Evolutionary conservation across 2,329 filamentous ascomycete species (phyloP), one percentile per base, ranked within the genome.

Genomic region (Colletotrichum sp.): DNA sequence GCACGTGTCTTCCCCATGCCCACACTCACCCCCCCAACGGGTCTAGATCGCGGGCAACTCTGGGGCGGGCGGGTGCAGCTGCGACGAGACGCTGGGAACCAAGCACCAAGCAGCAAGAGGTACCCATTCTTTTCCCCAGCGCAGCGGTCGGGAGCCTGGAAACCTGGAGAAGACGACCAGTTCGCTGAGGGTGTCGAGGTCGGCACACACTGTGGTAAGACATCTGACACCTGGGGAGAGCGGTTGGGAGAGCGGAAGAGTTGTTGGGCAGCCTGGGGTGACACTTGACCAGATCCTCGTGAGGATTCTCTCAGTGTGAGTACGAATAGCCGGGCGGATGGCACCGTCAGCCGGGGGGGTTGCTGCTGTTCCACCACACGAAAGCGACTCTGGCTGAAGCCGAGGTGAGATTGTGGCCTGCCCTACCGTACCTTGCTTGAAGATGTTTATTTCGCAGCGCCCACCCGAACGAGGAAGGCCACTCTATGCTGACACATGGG

Each of bases 281-380:
- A 30, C 74, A 74, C 74, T 74, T 74, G 74, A 76, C 52, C 71
- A 64, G 65, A 76, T 76, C 64, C 74, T 73, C 74, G 71, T 61
- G 74, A 73, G 74, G 36, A 48, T 16, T 39, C 43, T 52, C 43
- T 21, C 43, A 21, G n/a, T 7, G 43, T 52, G n/a, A 24, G n/a
- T 52, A 52, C 43, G 43, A 21, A 43, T 72, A 65, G 48, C 68
- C 68, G 72, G 68, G 59, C 71, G 72, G 36, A 61, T 67, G 68
- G 72, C 52, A 75, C 72, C 68, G 72, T 67, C 72, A 75, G 72
- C 70, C 59, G 59, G 48, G 32, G 26, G 26, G 32, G 64, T 21
- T 63, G 36, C 65, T 67, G 64, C 52, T 60, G 48, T 69, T 74
- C 48, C 52, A 39, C 73, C 70, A 72, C 57, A 73, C 64, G 32